Conservation (phyloP, 768 basidiomycete species). For the Pulveroboletus ravenelii region DNA sequence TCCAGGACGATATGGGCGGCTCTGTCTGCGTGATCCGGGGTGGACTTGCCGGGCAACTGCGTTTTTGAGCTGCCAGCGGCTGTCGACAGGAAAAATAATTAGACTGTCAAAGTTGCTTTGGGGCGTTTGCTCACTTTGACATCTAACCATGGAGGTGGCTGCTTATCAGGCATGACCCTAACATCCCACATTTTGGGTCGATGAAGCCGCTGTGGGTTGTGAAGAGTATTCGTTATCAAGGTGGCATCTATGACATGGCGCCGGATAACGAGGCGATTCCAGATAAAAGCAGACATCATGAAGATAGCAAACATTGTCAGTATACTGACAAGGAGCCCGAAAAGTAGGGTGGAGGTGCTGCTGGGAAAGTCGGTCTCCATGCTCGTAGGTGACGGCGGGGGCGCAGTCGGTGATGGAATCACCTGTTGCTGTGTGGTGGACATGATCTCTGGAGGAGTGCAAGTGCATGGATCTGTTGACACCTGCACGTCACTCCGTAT, state of each 20-base stretch:
- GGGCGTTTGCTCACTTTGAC: conserved; percentile 18
- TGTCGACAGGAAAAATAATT: conserved; percentile 4
- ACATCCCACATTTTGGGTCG: conserved; percentile 26
- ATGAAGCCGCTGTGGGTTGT: neutral
- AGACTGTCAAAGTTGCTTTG: conserved; percentile 11
- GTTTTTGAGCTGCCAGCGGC: conserved; percentile 23
- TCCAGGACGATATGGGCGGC: conserved; percentile 20
- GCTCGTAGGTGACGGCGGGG: conserved; percentile 4
- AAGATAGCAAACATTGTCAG: conserved; percentile 30
- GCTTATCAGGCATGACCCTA: conserved; percentile 7
- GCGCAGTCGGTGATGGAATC: neutral
- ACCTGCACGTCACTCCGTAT: too few species aligned
- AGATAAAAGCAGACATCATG: conserved; percentile 27
- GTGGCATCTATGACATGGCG: conserved; percentile 26
- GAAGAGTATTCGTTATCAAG: conserved; percentile 2
- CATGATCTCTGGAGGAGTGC: conserved; percentile 10
- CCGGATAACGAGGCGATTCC: conserved; percentile 31
- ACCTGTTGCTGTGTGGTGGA: conserved; percentile 14
- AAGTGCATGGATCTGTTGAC: too few species aligned
- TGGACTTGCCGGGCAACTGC: neutral
- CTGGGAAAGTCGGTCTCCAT: neutral
- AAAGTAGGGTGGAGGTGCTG: conserved; percentile 25
- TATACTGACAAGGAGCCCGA: conserved; percentile 31
- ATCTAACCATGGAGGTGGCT: conserved; percentile 11
- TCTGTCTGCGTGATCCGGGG: neutral